phyloP scores from a whole-genome alignment of 371 early-diverging fungal genomes.

The Apophysomyces elegans region DNA sequence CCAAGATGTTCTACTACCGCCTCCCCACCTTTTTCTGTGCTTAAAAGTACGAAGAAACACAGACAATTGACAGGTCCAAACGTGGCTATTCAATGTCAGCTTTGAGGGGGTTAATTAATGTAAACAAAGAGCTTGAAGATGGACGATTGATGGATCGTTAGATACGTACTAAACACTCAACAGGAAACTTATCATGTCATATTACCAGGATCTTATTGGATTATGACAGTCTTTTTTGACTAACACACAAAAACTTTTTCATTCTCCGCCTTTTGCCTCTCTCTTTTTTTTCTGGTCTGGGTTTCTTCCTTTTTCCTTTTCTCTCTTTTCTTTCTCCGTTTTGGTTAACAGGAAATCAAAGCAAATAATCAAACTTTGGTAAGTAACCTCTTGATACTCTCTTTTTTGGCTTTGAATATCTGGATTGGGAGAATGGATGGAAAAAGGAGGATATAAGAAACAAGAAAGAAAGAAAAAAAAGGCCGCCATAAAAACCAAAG shows the following conservation, averaged over 20 bases:
- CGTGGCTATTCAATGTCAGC: too few species aligned
- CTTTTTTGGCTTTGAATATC: neutral
- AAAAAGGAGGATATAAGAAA: neutral
- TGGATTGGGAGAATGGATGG: neutral
- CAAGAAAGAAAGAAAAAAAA: neutral
- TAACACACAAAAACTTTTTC: neutral
- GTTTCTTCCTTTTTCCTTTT: conserved; percentile 9
- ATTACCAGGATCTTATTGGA: neutral
- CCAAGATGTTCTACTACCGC: too few species aligned
- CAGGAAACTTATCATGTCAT: neutral
- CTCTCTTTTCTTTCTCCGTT: conserved; percentile 15
- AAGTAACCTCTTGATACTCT: neutral
- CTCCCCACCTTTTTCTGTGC: too few species aligned
- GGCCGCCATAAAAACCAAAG: conserved; percentile 19
- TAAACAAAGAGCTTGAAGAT: too few species aligned
- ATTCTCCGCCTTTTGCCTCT: conserved; percentile 5
- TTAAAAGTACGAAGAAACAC: too few species aligned
- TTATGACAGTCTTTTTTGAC: neutral
- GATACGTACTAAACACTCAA: neutral
- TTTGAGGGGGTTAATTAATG: too few species aligned
- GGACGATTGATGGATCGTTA: too few species aligned
- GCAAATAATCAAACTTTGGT: neutral
- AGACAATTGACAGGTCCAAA: too few species aligned
- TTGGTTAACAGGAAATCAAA: conserved; percentile 2
- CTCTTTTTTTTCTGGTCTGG: conserved; percentile 7